Conservation (phyloP, 768 basidiomycete genomes). For the Boletus rufocinnamomeus region DNA sequence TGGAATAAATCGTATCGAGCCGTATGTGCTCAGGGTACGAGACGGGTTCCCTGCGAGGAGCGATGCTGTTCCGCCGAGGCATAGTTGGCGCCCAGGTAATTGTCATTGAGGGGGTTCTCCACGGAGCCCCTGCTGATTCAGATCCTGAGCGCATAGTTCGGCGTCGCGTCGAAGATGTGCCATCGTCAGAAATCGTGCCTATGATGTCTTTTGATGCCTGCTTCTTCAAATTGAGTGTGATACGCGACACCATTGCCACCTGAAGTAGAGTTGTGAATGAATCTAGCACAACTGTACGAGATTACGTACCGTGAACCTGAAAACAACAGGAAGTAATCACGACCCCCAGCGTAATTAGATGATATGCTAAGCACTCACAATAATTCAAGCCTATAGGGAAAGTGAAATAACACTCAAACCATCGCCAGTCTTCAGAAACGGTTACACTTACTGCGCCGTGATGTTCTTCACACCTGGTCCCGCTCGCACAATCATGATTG, state of each 20-base stretch:
- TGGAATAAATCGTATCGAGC: slow-evolving; percentile 3
- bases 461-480: slow-evolving; percentile 36
- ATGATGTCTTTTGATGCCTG: slow-evolving; percentile 7
- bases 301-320: slow-evolving; percentile 17
- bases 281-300: not conserved
- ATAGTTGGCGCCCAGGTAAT: not conserved
- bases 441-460: slow-evolving; percentile 32
- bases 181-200: not conserved
- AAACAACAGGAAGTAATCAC: slow-evolving; percentile 37
- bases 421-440: not conserved
- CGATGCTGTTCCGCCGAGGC: not conserved
- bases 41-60: not conserved
- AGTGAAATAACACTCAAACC: not conserved
- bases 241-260: slow-evolving; percentile 70
- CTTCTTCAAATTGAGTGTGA: slow-evolving; percentile 61
- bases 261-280: slow-evolving; percentile 20
- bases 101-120: not conserved
- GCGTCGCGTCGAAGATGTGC: not conserved
- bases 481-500: slow-evolving; percentile 41
- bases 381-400: slow-evolving; percentile 35
- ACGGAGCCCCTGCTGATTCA: not conserved
- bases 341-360: slow-evolving; percentile 23
- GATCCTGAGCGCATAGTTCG: not conserved
- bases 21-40: not conserved
- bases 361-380: slow-evolving; percentile 36